Base-by-base conservation (phyloP, 2,329 filamentous ascomycete species). In the Neopestalotiopsis sp. region DNA sequence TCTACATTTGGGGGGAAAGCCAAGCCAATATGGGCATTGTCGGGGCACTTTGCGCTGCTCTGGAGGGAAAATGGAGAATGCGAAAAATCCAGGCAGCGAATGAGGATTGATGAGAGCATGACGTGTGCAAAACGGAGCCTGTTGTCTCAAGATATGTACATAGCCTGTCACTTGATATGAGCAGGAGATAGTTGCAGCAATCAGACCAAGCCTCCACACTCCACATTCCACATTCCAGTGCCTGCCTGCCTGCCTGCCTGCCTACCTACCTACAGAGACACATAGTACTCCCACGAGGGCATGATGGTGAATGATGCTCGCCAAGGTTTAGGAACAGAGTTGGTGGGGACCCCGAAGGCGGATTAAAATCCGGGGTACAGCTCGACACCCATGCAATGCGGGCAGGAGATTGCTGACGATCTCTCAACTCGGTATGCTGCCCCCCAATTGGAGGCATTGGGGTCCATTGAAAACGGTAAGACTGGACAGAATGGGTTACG, bases 351-450 rank as follows among this genome's bases (percentile, higher is more conserved):
- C 58, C 66, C 60, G 34, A 52, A 62, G 42, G 66, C 58, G 34
- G 56, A 60, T 34, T n/a, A 34, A 4, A 67, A 67, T 67, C 65
- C 65, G 65, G 65, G 65, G 65, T 67, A 20, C 65, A 67, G 52
- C 28, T 30, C 42, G 32, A 59, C 7, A 52, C 24, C 42, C 34
- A 45, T 56, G 24, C 65, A 52, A 67, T 20, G 30, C 42, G 30
- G 40, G 34, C 34, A 57, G 20, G 34, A 56, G 17, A 56, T 59
- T 56, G 65, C 65, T 59, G 65, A 60, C 34, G 52, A 67, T 67
- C 65, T 34, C 49, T 56, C 13, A 7, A 10, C 32, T 28, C 34
- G 24, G n/a, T 17, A 38, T 42, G 56, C 14, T 38, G 14, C 30
- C 56, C 64, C 64, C 20, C 49, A 38, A 66, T 5, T 28, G 20